phyloP scores from a whole-genome alignment of 2,329 filamentous ascomycete genomes.

The Arachnomyces sp. region DNA sequence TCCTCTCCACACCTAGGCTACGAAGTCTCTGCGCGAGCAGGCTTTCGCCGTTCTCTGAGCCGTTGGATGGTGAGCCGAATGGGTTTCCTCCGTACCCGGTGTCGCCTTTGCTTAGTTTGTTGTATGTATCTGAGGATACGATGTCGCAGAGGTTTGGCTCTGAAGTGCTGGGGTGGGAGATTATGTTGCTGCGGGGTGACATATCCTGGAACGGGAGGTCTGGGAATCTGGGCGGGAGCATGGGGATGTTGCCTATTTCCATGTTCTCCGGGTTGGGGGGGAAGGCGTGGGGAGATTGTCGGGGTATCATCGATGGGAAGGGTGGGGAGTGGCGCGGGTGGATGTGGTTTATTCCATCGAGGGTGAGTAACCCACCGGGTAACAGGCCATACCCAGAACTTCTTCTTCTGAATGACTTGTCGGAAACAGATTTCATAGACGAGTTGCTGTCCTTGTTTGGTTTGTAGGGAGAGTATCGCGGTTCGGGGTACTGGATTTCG shows the following conservation, averaged over 20 bases:
- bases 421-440: constrained; percentile 46
- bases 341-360: constrained; percentile 19
- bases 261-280: background rate
- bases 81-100: constrained; percentile 53
- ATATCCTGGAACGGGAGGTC: background rate
- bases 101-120: constrained; percentile 61
- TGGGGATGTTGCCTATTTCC: background rate
- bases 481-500: constrained; percentile 82
- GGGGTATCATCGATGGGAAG: constrained; percentile 4
- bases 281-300: constrained; percentile 3
- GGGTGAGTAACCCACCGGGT: constrained; percentile 15
- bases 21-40: constrained; percentile 62
- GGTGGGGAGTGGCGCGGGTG: constrained; percentile 5
- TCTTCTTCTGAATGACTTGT: constrained; percentile 51
- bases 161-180: background rate
- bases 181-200: background rate
- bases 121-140: constrained; percentile 43
- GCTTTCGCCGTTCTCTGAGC: constrained; percentile 49
- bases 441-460: constrained; percentile 43
- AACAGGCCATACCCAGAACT: constrained; percentile 43
- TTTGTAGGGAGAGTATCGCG: constrained; percentile 78
- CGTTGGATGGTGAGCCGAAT: constrained; percentile 35
- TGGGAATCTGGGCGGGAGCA: background rate
- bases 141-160: constrained; percentile 15
- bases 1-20: constrained; percentile 47